Evolutionary conservation across 208 protist genomes (phyloP).

Genomic region (Trichomonas vaginalis): DNA sequence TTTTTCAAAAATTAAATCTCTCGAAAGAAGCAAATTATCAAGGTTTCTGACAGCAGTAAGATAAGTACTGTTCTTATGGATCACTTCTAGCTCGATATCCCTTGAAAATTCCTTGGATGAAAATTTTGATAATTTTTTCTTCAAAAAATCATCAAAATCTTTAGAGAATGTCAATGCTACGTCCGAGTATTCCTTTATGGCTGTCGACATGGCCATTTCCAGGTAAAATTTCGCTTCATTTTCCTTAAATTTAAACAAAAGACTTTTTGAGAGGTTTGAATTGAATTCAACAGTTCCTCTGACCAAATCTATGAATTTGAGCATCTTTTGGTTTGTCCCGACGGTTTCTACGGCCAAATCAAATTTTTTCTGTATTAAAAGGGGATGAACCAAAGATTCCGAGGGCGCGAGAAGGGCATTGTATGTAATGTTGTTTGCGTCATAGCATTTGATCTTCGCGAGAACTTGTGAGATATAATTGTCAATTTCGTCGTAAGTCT

Average conservation of each 20-base stretch:
- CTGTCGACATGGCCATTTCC: neutral
- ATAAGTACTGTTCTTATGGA: neutral
- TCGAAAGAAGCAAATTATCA: neutral
- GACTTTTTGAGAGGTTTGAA: neutral
- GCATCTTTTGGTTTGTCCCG: neutral
- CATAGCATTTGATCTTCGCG: neutral
- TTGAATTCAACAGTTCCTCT: neutral
- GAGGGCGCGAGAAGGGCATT: neutral
- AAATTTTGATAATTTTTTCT: too few relatives aligned
- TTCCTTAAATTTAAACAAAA: neutral
- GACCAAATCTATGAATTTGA: neutral
- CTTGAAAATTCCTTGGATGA: too few relatives aligned
- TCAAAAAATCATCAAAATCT: too few relatives aligned
- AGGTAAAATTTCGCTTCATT: neutral
- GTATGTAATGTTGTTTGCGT: neutral
- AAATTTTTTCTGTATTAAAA: neutral
- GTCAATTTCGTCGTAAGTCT: neutral
- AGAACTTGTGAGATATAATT: neutral
- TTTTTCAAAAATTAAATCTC: neutral
- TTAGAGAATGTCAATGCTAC: neutral
- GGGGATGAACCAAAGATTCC: neutral
- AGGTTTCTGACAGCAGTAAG: neutral
- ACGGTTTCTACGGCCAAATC: neutral
- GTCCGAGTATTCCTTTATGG: neutral
- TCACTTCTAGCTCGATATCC: too few relatives aligned